A percentile compares a stretch with the other conserved stretches of the same genome.
phyloP scores from a whole-genome alignment of 495 filamentous ascomycete species.

The Podospora pseudopauciseta region DNA sequence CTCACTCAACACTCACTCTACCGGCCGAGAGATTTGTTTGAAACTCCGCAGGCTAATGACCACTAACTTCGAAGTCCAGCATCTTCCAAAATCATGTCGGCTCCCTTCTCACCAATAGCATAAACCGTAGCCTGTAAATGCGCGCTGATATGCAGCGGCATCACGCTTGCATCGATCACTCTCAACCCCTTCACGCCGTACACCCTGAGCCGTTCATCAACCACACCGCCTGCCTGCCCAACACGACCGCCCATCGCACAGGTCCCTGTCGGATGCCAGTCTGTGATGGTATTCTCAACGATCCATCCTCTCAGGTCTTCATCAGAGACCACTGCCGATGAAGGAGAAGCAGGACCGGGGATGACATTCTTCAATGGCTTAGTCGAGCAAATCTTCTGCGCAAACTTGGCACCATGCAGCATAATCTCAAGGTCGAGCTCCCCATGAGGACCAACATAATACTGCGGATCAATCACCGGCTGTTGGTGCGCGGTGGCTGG shows the following conservation, averaged over 20 bases:
- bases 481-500: not conserved
- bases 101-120: conserved; percentile 54
- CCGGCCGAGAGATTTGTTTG: not conserved
- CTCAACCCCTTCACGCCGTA: conserved; percentile 49
- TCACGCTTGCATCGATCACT: conserved; percentile 52
- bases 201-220: conserved; percentile 48
- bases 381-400: conserved; percentile 42
- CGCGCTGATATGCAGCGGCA: conserved; percentile 48
- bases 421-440: conserved; percentile 46
- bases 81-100: conserved; percentile 43
- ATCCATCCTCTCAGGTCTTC: conserved; percentile 41
- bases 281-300: conserved; percentile 35
- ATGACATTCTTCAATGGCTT: conserved; percentile 44
- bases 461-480: conserved; percentile 43
- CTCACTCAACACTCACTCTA: not conserved
- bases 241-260: conserved; percentile 49
- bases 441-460: conserved; percentile 38
- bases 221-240: conserved; percentile 39
- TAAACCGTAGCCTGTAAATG: conserved; percentile 52
- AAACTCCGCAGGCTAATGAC: not conserved
- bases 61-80: not conserved
- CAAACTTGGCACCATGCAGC: conserved; percentile 38
- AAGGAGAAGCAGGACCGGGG: conserved; percentile 33
- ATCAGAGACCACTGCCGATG: conserved; percentile 30
- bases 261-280: conserved; percentile 52